These are phyloP conservation scores for Daldinia childiae DNA, from an alignment of 495 filamentous ascomycete species.

Conservation along the genomic window DNA sequence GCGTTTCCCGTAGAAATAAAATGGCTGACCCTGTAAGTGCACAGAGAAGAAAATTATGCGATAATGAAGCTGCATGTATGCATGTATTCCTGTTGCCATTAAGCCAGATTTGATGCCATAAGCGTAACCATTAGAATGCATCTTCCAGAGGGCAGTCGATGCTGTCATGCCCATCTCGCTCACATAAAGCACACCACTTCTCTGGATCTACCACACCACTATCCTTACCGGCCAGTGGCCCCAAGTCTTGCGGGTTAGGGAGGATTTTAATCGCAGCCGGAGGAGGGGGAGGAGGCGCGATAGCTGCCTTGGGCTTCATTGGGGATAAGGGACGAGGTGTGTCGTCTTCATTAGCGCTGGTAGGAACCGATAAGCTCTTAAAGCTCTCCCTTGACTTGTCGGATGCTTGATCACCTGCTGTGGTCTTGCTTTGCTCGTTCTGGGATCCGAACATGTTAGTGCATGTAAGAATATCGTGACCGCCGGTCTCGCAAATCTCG, in stretches of 20 bases:
- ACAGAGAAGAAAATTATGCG: conserved; percentile 7
- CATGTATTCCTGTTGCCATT: conserved; percentile 9
- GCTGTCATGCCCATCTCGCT: conserved; percentile 94
- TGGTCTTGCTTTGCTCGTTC: conserved; percentile 47
- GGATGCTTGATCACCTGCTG: conserved; percentile 32
- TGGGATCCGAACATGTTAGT: conserved; percentile 81
- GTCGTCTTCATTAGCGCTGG: conserved; percentile 48
- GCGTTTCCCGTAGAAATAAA: conserved; percentile 33
- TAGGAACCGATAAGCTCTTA: conserved; percentile 52
- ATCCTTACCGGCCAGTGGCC: conserved; percentile 82
- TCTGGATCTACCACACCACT: conserved; percentile 78
- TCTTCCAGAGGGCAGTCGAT: conserved; percentile 96
- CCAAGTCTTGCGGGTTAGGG: conserved; percentile 71
- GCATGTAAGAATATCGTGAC: conserved; percentile 93
- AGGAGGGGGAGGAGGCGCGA: conserved; percentile 35
- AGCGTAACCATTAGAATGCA: conserved; percentile 59
- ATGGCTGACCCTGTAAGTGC: conserved; percentile 1
- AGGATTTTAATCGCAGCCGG: conserved; percentile 52
- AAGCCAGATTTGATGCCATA: conserved; percentile 11
- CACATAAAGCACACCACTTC: conserved; percentile 98
- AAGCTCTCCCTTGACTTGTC: conserved; percentile 53
- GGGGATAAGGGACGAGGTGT: conserved; percentile 64
- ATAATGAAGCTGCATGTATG: conserved; percentile 14
- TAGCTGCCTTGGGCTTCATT: conserved; percentile 49
- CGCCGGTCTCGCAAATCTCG: conserved; percentile 93